Evolutionary conservation across 1,139 yeast species (phyloP).

Genomic region (Yamadazyma pseudoaaseri): DNA sequence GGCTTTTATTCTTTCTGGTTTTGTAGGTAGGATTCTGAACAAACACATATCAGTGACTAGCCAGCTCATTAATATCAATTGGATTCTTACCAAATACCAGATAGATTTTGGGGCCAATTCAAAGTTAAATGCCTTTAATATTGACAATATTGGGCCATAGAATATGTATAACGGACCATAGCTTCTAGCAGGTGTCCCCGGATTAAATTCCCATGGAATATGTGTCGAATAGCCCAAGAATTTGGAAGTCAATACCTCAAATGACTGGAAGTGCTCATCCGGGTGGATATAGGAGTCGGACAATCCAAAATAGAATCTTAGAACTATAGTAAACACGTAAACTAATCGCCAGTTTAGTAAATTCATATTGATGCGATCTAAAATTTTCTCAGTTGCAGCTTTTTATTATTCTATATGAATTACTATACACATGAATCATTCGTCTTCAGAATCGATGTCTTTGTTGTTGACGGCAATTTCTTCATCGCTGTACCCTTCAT

Average conservation of each 20-base stretch:
- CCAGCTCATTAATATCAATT: constrained; percentile 60
- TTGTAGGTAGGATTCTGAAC: constrained; percentile 50
- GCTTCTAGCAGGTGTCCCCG: constrained; percentile 66
- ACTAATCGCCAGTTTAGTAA: constrained; percentile 43
- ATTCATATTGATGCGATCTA: constrained; percentile 3
- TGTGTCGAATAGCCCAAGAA: constrained; percentile 52
- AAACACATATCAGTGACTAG: constrained; percentile 52
- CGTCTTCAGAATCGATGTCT: constrained; percentile 15
- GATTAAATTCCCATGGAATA: constrained; percentile 83
- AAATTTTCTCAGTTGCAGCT: no score
- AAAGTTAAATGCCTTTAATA: constrained; percentile 23
- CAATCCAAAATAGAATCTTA: constrained; percentile 58
- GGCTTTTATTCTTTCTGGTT: constrained; percentile 64
- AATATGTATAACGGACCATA: constrained; percentile 63
- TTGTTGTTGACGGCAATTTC: constrained; percentile 21
- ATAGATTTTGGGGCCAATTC: constrained; percentile 42
- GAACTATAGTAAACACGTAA: constrained; percentile 41
- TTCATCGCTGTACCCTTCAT: constrained; percentile 36
- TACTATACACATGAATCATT: constrained; percentile 12
- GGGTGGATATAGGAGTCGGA: constrained; percentile 91
- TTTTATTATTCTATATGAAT: neutral
- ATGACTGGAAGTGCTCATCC: constrained; percentile 92
- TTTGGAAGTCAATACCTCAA: constrained; percentile 63
- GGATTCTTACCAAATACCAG: constrained; percentile 58
- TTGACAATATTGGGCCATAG: constrained; percentile 65